These are phyloP conservation scores for Entomortierella chlamydospora DNA, from an alignment of 192 early-diverging fungal genomes.

Conservation along the genomic window DNA sequence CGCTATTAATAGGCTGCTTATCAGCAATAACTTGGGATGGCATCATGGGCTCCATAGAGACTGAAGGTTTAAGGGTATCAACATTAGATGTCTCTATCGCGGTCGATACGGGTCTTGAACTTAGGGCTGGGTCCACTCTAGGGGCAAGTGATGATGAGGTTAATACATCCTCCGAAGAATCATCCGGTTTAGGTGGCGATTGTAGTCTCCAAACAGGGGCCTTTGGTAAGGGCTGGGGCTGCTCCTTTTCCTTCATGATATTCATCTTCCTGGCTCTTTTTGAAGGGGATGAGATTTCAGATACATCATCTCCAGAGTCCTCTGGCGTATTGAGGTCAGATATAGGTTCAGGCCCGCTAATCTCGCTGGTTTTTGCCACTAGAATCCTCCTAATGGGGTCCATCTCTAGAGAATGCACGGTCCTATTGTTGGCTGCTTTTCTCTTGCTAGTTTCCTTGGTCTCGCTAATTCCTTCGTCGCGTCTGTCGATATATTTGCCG, in stretches of 20 bases:
- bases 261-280: slow-evolving; percentile 1
- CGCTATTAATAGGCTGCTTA: not conserved
- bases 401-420: slow-evolving; percentile 14
- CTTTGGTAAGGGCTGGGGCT: not conserved
- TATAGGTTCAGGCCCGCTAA: not conserved
- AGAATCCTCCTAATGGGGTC: slow-evolving; percentile 5
- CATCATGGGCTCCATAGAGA: no score
- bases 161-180: slow-evolving; percentile 2
- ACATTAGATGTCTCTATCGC: no score
- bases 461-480: no score
- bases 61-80: no score
- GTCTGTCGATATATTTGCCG: not conserved
- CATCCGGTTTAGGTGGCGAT: slow-evolving; percentile 11
- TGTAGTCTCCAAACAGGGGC: not conserved
- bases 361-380: not conserved
- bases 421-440: slow-evolving; percentile 2
- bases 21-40: not conserved
- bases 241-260: not conserved
- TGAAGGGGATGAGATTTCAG: slow-evolving; percentile 2
- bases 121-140: not conserved
- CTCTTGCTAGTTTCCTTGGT: slow-evolving; percentile 1
- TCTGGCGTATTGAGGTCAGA: not conserved
- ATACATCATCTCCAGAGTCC: slow-evolving; percentile 16
- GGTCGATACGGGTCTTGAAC: no score
- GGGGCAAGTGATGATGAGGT: not conserved